Evolutionary conservation across 768 basidiomycete species (phyloP), one percentile per base, ranked within the genome.

Genomic region (Tylopilus balloui): DNA sequence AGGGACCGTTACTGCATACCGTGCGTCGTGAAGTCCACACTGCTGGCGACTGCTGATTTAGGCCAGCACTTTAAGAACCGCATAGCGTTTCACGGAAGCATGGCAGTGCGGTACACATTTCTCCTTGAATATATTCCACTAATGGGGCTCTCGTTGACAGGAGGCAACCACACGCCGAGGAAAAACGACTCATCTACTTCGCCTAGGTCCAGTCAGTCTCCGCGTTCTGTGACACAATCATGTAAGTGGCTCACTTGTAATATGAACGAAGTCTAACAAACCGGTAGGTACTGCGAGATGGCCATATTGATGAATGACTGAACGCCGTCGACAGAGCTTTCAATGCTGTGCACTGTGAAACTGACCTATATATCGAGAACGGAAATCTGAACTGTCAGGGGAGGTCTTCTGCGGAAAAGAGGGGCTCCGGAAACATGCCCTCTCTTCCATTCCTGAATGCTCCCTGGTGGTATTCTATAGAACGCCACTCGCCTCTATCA

Each of bases 401-500:
- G 42, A 50, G n/a, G 23, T 17, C 14, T 32, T 29, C 46, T 48
- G 56, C 49, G 47, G 42, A 39, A 48, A 36, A 37, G 45, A 59
- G 43, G 48, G 45, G 34, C 51, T 37, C 42, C 46, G 40, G 24
- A 50, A 46, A 39, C 28, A 0, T 29, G n/a, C 19, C 38, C 40
- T 14, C 42, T 32, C 47, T 50, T 53, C 60, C 29, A 52, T 63
- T 53, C 41, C 17, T 28, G 50, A 50, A 51, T 19, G n/a, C 35
- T 35, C 25, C 40, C n/a, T 42, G 19, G 19, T 3, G 19, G 42
- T 42, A 35, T 37, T 48, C 28, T 20, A 48, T 35, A 38, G 46
- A 47, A 43, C 52, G 48, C 55, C 58, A 50, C 61, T 63, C 58
- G 51, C 52, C 55, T 61, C 45, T 49, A 50, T 28, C 37, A 40